Evolutionary conservation across 2,329 filamentous ascomycete species (phyloP).

Genomic region (Fusarium zealandicum): DNA sequence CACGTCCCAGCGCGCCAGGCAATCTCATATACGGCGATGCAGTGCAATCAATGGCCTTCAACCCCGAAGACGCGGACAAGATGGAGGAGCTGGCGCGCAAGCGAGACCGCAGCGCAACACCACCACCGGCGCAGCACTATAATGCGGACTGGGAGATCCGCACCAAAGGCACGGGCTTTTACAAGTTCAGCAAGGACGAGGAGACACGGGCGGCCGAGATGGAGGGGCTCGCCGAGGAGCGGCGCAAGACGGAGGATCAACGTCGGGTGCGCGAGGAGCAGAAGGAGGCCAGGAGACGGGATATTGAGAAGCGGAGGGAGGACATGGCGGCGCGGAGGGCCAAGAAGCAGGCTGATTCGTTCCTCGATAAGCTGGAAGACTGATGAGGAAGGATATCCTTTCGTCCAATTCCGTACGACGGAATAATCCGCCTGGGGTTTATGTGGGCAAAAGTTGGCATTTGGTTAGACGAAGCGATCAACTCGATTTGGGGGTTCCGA

Average conservation of each 20-base stretch:
- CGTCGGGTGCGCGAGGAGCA: constrained; percentile 63
- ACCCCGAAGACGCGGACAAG: constrained; percentile 71
- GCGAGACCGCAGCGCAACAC: constrained; percentile 80
- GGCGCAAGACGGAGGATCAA: constrained; percentile 71
- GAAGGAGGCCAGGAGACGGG: constrained; percentile 63
- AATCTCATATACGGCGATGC: constrained; percentile 85
- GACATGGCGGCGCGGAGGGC: constrained; percentile 68
- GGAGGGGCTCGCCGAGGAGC: constrained; percentile 71
- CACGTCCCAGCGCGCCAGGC: constrained; percentile 69
- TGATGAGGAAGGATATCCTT: constrained; percentile 13
- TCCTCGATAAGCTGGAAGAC: constrained; percentile 65
- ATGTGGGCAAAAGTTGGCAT: neutral
- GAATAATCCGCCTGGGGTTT: constrained; percentile 9
- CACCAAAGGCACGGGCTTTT: constrained; percentile 90
- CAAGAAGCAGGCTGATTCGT: constrained; percentile 75
- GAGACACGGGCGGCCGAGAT: constrained; percentile 74
- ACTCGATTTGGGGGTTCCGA: constrained; percentile 24
- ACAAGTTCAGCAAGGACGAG: constrained; percentile 83
- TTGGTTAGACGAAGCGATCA: constrained; percentile 9
- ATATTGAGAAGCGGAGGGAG: constrained; percentile 69
- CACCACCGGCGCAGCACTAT: constrained; percentile 83
- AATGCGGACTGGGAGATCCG: constrained; percentile 84
- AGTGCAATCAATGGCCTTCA: constrained; percentile 84
- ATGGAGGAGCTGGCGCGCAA: constrained; percentile 83
- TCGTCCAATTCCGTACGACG: constrained; percentile 18